Percentiles rank a stretch among this genome's conserved stretches.
phyloP scores from a whole-genome alignment of 805 yeast species.

The Candida germanica region DNA sequence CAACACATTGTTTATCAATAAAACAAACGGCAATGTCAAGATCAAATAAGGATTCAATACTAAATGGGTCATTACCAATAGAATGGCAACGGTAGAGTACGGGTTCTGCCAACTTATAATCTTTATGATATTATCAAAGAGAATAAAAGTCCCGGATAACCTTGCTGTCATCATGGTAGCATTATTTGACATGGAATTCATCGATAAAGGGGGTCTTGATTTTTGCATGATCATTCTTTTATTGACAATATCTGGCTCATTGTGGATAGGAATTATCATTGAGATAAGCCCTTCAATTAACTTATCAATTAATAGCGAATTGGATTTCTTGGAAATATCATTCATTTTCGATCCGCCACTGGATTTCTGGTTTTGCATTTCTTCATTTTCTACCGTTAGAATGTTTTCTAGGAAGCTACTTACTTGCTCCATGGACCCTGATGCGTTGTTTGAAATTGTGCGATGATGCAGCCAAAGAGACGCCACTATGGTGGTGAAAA shows the following conservation, averaged over 20 bases:
- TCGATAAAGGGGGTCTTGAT: slow-evolving; percentile 64
- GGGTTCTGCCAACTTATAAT: slow-evolving; percentile 67
- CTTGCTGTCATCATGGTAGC: slow-evolving; percentile 61
- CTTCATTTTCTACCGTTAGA: slow-evolving; percentile 24
- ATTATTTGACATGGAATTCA: slow-evolving; percentile 67
- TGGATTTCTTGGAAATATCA: slow-evolving; percentile 3
- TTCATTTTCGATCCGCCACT: slow-evolving; percentile 2
- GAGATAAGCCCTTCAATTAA: slow-evolving; percentile 67
- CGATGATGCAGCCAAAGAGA: too few relatives aligned
- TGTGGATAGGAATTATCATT: slow-evolving; percentile 69
- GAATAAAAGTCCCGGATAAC: slow-evolving; percentile 56
- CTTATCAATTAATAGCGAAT: slow-evolving; percentile 53
- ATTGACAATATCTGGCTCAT: slow-evolving; percentile 44
- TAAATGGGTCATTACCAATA: slow-evolving; percentile 48
- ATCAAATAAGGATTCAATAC: slow-evolving; percentile 61
- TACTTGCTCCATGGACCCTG: slow-evolving; percentile 31
- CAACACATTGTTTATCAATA: slow-evolving; percentile 53
- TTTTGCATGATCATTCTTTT: slow-evolving; percentile 60
- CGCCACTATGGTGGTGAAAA: too few relatives aligned
- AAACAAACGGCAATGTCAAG: slow-evolving; percentile 51
- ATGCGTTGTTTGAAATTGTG: too few relatives aligned
- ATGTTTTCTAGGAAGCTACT: slow-evolving; percentile 37
- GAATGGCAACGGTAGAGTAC: slow-evolving; percentile 54
- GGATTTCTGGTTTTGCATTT: slow-evolving; percentile 1
- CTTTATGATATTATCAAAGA: slow-evolving; percentile 53